These are phyloP conservation scores for Penicillium riverlandense DNA, from an alignment of 495 filamentous ascomycete species.

Conservation along the genomic window DNA sequence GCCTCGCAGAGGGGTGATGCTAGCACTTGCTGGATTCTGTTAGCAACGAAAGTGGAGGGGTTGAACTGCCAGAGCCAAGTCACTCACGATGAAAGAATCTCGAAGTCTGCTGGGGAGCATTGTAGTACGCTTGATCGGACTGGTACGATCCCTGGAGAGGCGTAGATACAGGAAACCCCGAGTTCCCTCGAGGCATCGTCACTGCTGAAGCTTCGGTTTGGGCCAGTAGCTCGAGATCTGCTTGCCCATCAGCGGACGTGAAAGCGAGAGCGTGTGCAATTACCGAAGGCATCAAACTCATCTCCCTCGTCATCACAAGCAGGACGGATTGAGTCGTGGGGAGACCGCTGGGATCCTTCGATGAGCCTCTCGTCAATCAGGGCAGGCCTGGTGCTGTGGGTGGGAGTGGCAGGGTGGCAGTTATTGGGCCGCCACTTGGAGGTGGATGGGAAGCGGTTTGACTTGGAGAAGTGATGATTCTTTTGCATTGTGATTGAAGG, in stretches of 20 bases:
- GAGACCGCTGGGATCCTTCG: slow-evolving; percentile 15
- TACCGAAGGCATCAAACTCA: slow-evolving; percentile 47
- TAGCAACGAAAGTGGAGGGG: not conserved
- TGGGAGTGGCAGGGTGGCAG: not conserved
- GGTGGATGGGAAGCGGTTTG: slow-evolving; percentile 3
- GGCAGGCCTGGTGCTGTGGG: slow-evolving; percentile 5
- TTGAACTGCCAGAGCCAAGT: not conserved
- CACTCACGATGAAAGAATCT: slow-evolving; percentile 28
- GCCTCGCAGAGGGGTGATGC: slow-evolving; percentile 15
- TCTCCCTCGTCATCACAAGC: slow-evolving; percentile 13
- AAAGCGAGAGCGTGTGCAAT: slow-evolving; percentile 1
- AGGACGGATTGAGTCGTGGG: not conserved
- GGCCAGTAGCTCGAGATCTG: slow-evolving; percentile 36
- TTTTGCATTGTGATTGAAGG: slow-evolving; percentile 6
- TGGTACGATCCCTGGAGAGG: not conserved
- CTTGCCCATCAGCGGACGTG: not conserved
- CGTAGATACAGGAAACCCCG: not conserved
- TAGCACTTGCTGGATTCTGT: slow-evolving; percentile 12
- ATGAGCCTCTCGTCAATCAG: slow-evolving; percentile 20
- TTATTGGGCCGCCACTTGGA: slow-evolving; percentile 5
- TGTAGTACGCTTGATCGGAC: not conserved
- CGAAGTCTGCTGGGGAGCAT: slow-evolving; percentile 9
- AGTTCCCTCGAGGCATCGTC: not conserved
- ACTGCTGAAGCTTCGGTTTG: slow-evolving; percentile 1
- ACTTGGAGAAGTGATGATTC: not conserved